phyloP scores from a whole-genome alignment of 1,284 basidiomycete genomes.

The Boletus semigastroideus region DNA sequence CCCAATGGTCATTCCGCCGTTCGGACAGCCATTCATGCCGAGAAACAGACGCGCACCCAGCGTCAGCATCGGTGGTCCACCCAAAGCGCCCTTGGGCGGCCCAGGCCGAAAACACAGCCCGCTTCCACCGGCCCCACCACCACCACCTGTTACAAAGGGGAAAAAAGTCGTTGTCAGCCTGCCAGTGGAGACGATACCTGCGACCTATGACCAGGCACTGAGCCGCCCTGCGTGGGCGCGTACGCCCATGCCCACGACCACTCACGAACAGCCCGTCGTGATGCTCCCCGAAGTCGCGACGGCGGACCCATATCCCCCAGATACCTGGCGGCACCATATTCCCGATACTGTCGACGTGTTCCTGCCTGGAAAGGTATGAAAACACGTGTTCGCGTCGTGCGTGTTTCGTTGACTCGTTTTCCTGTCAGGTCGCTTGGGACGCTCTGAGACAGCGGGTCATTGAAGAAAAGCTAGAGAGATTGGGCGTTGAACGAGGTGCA shows the following conservation, averaged over 20 bases:
- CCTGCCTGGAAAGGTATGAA: constrained; percentile 70
- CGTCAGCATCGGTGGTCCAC: constrained; percentile 70
- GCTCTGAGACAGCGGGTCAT: constrained; percentile 64
- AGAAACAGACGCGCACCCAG: constrained; percentile 62
- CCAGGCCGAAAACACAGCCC: constrained; percentile 73
- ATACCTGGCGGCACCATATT: constrained; percentile 52
- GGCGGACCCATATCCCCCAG: constrained; percentile 60
- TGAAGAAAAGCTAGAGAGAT: constrained; percentile 74
- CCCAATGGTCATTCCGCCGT: constrained; percentile 49
- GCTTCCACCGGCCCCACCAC: constrained; percentile 39
- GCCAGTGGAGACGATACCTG: constrained; percentile 61
- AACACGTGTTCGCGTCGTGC: constrained; percentile 6
- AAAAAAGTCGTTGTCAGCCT: constrained; percentile 73
- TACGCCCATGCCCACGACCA: constrained; percentile 47
- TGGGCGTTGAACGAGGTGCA: constrained; percentile 71
- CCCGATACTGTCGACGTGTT: constrained; percentile 75
- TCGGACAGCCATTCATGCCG: constrained; percentile 51
- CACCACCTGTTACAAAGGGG: constrained; percentile 42
- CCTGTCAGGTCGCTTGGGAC: constrained; percentile 65
- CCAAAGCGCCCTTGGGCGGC: constrained; percentile 77
- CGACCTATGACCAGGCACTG: constrained; percentile 40
- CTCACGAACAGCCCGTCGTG: constrained; percentile 39
- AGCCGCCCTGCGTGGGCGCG: constrained; percentile 64
- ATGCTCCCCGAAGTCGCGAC: constrained; percentile 51
- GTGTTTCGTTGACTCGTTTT: constrained; percentile 13